These are phyloP conservation scores for Erodium chrysanthum DNA, from an alignment of 441 rosid genomes.

Conservation along the genomic window DNA sequence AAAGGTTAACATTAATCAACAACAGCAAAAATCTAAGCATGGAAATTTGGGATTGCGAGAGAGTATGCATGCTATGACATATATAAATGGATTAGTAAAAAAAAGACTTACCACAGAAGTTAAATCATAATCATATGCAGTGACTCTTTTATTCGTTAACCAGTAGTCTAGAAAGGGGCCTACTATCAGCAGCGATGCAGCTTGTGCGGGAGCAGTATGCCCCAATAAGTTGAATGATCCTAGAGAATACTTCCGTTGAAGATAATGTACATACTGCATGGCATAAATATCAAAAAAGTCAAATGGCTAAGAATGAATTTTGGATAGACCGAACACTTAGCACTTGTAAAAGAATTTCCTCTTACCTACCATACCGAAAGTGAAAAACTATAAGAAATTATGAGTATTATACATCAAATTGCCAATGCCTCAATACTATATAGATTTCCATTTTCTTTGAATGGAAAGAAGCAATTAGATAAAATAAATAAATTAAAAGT, in stretches of 20 bases:
- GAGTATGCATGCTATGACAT: background rate
- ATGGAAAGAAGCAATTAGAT: background rate
- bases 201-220: conserved; percentile 96
- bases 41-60: background rate
- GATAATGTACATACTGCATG: conserved; percentile 86
- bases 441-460: background rate
- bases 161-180: conserved; percentile 93
- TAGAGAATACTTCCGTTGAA: conserved; percentile 72
- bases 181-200: conserved; percentile 56
- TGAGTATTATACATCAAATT: background rate
- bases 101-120: conserved; percentile 47
- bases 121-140: conserved; percentile 45
- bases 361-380: background rate
- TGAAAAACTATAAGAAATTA: background rate
- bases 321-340: background rate
- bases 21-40: background rate
- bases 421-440: background rate
- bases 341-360: background rate
- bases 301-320: background rate
- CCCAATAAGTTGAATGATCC: conserved; percentile 86
- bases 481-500: too few species aligned
- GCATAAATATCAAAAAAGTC: conserved; percentile 7
- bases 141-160: conserved; percentile 69
- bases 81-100: background rate
- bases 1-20: background rate